Evolutionary conservation across 2,329 filamentous ascomycete species (phyloP).

Genomic region (Fusarium devonianum): DNA sequence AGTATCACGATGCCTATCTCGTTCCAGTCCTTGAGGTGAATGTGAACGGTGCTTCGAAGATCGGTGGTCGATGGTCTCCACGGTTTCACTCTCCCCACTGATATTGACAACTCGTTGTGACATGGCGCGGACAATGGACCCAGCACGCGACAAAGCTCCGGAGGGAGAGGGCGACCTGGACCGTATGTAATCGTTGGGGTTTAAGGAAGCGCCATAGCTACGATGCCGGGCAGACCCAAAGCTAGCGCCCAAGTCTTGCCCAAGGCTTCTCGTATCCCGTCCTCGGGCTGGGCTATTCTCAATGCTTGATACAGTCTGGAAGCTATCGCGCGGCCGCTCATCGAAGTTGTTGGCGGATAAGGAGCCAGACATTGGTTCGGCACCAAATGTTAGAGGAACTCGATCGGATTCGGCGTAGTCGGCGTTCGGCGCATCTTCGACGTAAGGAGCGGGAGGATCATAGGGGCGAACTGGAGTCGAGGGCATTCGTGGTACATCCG

Average conservation of each 20-base stretch:
- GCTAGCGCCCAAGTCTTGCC: constrained; percentile 65
- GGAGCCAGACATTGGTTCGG: constrained; percentile 62
- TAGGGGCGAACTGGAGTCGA: constrained; percentile 40
- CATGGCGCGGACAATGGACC: constrained; percentile 83
- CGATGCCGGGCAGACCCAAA: constrained; percentile 58
- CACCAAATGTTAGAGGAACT: constrained; percentile 63
- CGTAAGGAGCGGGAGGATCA: constrained; percentile 46
- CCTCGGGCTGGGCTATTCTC: constrained; percentile 62
- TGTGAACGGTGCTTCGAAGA: constrained; percentile 67
- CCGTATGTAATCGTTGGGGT: constrained; percentile 58
- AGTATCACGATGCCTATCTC: constrained; percentile 37
- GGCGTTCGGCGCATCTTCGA: constrained; percentile 44
- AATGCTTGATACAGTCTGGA: constrained; percentile 63
- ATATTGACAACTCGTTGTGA: constrained; percentile 98
- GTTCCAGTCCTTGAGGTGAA: constrained; percentile 57
- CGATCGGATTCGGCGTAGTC: constrained; percentile 64
- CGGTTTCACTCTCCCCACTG: constrained; percentile 86
- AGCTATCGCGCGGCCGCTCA: constrained; percentile 59
- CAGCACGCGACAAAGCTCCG: constrained; percentile 71
- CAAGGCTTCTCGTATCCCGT: constrained; percentile 62
- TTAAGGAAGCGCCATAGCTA: constrained; percentile 65
- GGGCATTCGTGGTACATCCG: constrained; percentile 18
- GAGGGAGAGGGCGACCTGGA: constrained; percentile 70
- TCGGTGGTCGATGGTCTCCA: constrained; percentile 79
- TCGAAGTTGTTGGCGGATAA: constrained; percentile 52